phyloP scores from a whole-genome alignment of 805 yeast species.

The Wickerhamiella vanderwaltii region DNA sequence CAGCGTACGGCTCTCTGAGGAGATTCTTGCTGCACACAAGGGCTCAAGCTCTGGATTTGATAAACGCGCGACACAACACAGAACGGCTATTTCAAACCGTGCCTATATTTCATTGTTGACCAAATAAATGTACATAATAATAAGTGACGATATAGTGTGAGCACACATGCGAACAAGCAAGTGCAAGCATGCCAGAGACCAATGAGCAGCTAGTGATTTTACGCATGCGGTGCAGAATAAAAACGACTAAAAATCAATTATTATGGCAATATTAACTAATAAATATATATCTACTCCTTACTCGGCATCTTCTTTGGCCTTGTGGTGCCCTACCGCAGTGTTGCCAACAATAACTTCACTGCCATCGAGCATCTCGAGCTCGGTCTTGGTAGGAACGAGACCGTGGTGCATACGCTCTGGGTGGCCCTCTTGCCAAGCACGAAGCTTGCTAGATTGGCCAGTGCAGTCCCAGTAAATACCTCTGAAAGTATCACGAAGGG shows the following conservation, averaged over 20 bases:
- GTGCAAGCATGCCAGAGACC: no score
- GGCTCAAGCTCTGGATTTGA: conserved; percentile 79
- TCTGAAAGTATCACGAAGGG: conserved; percentile 49
- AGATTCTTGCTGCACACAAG: conserved; percentile 59
- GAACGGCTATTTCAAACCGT: conserved; percentile 78
- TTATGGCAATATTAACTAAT: no score
- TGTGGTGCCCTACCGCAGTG: conserved; percentile 5
- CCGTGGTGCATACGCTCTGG: conserved; percentile 55
- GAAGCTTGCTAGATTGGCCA: conserved; percentile 62
- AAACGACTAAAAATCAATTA: no score
- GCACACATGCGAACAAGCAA: no score
- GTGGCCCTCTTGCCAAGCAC: conserved; percentile 60
- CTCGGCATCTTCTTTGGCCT: background rate
- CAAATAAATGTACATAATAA: no score
- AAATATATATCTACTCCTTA: no score
- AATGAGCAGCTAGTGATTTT: no score
- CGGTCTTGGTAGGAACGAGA: conserved; percentile 4
- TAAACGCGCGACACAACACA: conserved; percentile 71
- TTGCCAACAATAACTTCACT: conserved; percentile 9
- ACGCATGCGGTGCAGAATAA: no score
- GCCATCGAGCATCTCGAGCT: conserved; percentile 8
- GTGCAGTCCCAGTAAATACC: conserved; percentile 79
- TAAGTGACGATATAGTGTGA: no score
- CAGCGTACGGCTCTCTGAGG: conserved; percentile 84
- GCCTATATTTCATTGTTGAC: conserved; percentile 44